phyloP scores from a whole-genome alignment of 805 yeast genomes.

The Hyphopichia homilentoma region DNA sequence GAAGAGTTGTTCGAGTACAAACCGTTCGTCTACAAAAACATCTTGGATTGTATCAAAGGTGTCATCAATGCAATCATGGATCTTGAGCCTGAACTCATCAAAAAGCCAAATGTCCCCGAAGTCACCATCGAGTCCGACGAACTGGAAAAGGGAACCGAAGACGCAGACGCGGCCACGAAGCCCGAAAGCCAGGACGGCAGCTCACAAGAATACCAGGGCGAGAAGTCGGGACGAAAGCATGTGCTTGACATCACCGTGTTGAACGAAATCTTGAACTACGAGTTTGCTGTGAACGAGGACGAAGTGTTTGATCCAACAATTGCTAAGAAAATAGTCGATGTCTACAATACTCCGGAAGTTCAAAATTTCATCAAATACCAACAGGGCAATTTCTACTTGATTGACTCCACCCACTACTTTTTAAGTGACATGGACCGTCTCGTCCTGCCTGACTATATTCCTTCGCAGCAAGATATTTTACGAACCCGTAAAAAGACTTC shows the following conservation, averaged over 20 bases:
- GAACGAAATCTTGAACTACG: slow-evolving; percentile 43
- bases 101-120: slow-evolving; percentile 6
- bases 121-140: slow-evolving; percentile 4
- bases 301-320: slow-evolving; percentile 48
- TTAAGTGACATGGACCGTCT: slow-evolving; percentile 65
- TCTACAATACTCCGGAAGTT: slow-evolving; percentile 61
- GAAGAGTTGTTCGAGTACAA: slow-evolving; percentile 72
- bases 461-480: slow-evolving; percentile 72
- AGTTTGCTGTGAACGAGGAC: slow-evolving; percentile 51
- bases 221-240: slow-evolving; percentile 10
- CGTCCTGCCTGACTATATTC: slow-evolving; percentile 56
- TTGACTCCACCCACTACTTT: slow-evolving; percentile 83
- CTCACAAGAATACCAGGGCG: slow-evolving; percentile 9
- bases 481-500: slow-evolving; percentile 90
- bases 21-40: slow-evolving; percentile 74
- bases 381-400: slow-evolving; percentile 69
- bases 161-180: slow-evolving; percentile 3
- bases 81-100: slow-evolving; percentile 40
- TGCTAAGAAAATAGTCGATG: slow-evolving; percentile 43
- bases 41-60: slow-evolving; percentile 72
- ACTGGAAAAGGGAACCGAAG: too few species aligned
- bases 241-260: slow-evolving; percentile 34
- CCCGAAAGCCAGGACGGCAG: slow-evolving; percentile 7
- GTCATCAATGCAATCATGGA: slow-evolving; percentile 63
- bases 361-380: slow-evolving; percentile 52